Percentiles rank a stretch among this genome's conserved stretches.
Conservation (phyloP, 768 basidiomycete species). For the Podaxis mareebaensis region DNA sequence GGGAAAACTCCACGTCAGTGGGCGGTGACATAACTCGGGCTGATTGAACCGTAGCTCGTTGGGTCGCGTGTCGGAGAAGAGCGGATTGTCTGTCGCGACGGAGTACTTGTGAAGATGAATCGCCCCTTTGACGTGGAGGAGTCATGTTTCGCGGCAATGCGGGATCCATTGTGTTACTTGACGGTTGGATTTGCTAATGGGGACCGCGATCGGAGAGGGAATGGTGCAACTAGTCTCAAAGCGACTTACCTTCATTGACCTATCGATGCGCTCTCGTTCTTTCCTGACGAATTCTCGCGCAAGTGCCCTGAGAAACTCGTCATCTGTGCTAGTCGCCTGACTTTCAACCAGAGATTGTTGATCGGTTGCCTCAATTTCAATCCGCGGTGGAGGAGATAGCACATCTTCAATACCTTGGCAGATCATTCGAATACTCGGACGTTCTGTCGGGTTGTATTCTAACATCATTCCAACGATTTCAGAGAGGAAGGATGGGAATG, state of each 20-base stretch:
- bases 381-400: not conserved
- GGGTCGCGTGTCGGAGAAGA: not conserved
- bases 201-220: not conserved
- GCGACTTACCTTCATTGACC: not conserved
- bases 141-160: not conserved
- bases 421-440: not conserved
- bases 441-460: not conserved
- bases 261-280: not conserved
- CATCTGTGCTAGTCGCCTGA: not conserved
- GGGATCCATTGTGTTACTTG: not conserved
- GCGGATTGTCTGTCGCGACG: not conserved
- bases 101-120: not conserved
- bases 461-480: conserved; percentile 3
- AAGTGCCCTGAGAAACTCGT: not conserved
- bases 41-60: not conserved
- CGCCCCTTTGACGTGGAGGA: not conserved
- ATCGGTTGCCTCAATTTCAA: not conserved
- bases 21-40: not conserved
- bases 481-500: not conserved
- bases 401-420: not conserved
- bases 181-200: not conserved
- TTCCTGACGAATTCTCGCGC: not conserved
- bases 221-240: not conserved
- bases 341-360: not conserved
- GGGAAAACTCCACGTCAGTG: not conserved